Conservation (phyloP, 306 rosid genomes). For the Fragaria iinumae region DNA sequence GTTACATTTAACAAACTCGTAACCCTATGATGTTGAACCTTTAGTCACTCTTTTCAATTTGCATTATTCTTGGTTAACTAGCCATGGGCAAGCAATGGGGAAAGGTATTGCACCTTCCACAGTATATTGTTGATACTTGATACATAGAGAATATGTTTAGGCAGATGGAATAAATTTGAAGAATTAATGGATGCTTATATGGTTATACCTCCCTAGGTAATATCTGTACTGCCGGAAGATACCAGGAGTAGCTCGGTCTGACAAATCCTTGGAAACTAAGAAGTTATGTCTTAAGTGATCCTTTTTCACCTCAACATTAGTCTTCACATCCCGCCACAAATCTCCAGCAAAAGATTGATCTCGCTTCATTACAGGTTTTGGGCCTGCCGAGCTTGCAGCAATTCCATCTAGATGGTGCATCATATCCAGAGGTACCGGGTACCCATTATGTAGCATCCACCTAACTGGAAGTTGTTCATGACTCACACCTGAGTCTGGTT, state of each 20-base stretch:
- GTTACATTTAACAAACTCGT: neutral
- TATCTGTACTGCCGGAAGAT: constrained; percentile 63
- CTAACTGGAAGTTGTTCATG: constrained; percentile 67
- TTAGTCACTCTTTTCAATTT: neutral
- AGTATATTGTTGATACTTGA: neutral
- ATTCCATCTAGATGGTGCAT: constrained; percentile 57
- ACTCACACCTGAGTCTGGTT: constrained; percentile 49
- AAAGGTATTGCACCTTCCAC: neutral
- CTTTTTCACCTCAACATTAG: constrained; percentile 36
- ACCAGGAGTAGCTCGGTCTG: constrained; percentile 65
- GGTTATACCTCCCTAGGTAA: constrained; percentile 61
- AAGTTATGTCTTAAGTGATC: constrained; percentile 49
- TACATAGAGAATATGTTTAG: neutral
- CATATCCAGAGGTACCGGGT: constrained; percentile 70
- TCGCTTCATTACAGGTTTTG: constrained; percentile 32
- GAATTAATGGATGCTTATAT: constrained; percentile 7
- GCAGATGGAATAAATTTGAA: constrained; percentile 9
- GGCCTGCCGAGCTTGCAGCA: constrained; percentile 45
- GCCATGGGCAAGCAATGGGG: constrained; percentile 16
- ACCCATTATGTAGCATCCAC: constrained; percentile 87
- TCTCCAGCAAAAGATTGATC: constrained; percentile 58
- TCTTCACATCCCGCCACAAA: constrained; percentile 62
- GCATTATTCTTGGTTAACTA: constrained; percentile 2
- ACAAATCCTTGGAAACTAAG: constrained; percentile 49
- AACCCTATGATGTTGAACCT: neutral